Base-by-base conservation (phyloP, 2,329 filamentous ascomycete species). In the Xenosphaeropsis pyriputrescens region DNA sequence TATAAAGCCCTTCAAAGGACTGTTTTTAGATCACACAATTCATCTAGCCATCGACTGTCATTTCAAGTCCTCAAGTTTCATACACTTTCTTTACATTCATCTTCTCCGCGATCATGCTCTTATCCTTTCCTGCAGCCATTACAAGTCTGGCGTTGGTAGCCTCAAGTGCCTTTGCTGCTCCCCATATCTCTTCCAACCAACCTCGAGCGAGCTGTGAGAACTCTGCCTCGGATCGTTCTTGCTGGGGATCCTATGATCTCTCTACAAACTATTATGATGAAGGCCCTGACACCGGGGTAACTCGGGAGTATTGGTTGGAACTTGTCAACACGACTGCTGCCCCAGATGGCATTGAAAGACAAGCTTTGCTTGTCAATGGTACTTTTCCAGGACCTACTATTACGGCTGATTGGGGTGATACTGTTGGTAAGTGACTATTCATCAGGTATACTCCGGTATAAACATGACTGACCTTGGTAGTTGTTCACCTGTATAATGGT, bases 211-310 rank as follows among this genome's bases (percentile, higher is more conserved):
- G 22, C 12, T 26, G 22, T 9, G 22, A 26, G 22, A 32, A 32
- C 39, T 17, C 36, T 43, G 45, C 49, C n/a, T 38, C 31, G 16
- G 46, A 47, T 26, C 35, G 50, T 30, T 43, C 42, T 12, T 49
- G 48, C 32, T 67, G 67, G 68, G 66, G 67, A 17, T 56, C 68
- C 32, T 65, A 63, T 42, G 62, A 61, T 35, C 57, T 70, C 34
- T 53, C 60, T 31, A 65, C 57, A 4, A 52, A 62, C 37, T 61
- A 59, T 43, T 53, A 52, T n/a, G 44, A 46, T n/a, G 50, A 52
- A n/a, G 49, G 49, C 13, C 60, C 60, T 6, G 51, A 60, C 34
- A 64, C 61, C 14, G 59, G 61, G 26, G 63, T 73, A 2, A 71
- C 68, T 16, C 58, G 72, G 9, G 59, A 60, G 33, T 32, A 35